Base-by-base conservation (phyloP, 2,329 filamentous ascomycete species). In the Scedosporium minutisporum region DNA sequence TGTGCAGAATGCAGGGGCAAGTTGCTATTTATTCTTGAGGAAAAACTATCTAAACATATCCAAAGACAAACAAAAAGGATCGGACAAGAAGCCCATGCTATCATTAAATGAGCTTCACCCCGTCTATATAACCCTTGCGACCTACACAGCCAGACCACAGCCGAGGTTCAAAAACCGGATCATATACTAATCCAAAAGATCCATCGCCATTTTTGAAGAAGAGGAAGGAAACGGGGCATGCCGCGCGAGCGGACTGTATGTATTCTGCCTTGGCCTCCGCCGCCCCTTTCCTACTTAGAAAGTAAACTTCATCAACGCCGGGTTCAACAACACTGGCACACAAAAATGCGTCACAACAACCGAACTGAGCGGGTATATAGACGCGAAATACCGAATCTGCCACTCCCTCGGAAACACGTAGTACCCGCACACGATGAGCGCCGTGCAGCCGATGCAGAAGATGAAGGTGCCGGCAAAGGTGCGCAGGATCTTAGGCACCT, bases 311-410 rank as follows among this genome's bases (percentile, higher is more conserved):
- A 88, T 87, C 74, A 87, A 69, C 60, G 82, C 83, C 21, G 85
- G 85, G 67, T 87, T 87, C 65, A 87, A 72, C 63, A 78, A 77
- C 58, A 88, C 79, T 9, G 85, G 85, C 64, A 87, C 71, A 48
- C 83, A 71, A 69, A 86, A 83, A 69, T 87, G 83, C 44, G 76
- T 77, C 55, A 78, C 71, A 10, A 86, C 74, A 44, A 84, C 74
- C 46, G 76, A 78, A 23, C 72, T 73, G 25, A 88, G 71, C 23
- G 86, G 85, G 67, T 78, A 85, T 69, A 88, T 84, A 62, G 84
- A 82, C 14, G 82, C 79, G 67, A 88, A 82, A 62, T 77, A 70
- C 21, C 72, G 74, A 69, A 88, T 87, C 65, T 75, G 75, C 83
- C 84, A 89, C 62, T 79, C 71, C 51, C 70, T 66, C 6, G 82